These are phyloP conservation scores for Amphirosellinia nigrospora DNA, from an alignment of 495 filamentous ascomycete species.

Conservation along the genomic window DNA sequence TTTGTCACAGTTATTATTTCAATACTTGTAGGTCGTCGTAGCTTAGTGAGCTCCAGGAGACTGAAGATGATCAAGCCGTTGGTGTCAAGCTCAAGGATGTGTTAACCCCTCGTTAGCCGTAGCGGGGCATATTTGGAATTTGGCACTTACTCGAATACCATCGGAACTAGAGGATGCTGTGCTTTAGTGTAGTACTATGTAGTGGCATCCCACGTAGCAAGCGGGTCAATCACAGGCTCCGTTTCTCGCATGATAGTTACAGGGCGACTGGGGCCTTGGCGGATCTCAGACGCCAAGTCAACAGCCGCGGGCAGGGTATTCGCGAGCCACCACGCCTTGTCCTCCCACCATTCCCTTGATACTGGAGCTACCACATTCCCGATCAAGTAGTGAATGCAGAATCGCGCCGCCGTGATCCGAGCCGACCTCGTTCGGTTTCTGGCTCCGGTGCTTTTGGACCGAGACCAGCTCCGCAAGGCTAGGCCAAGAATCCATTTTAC, in stretches of 20 bases:
- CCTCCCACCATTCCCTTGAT: neutral
- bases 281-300: conserved; percentile 20
- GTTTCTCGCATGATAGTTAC: conserved; percentile 1
- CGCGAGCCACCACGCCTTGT: neutral
- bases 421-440: neutral
- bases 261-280: neutral
- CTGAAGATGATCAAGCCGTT: neutral
- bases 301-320: conserved; percentile 7
- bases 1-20: conserved; percentile 17
- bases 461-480: neutral
- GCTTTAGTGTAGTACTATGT: neutral
- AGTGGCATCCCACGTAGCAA: neutral
- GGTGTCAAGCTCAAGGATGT: neutral
- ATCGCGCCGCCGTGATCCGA: too few relatives aligned
- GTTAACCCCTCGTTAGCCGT: conserved; percentile 16
- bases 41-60: neutral
- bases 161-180: conserved; percentile 14
- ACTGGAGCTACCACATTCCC: conserved; percentile 12
- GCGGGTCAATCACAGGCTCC: conserved; percentile 14
- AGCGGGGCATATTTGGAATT: conserved; percentile 25
- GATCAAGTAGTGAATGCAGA: conserved; percentile 5
- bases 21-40: conserved; percentile 1
- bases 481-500: neutral
- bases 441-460: neutral
- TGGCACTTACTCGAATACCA: neutral